Percentiles rank a stretch among this genome's conserved stretches.
These are phyloP conservation scores for Myxozyma nipponensis DNA, from an alignment of 805 yeast species.

Conservation along the genomic window DNA sequence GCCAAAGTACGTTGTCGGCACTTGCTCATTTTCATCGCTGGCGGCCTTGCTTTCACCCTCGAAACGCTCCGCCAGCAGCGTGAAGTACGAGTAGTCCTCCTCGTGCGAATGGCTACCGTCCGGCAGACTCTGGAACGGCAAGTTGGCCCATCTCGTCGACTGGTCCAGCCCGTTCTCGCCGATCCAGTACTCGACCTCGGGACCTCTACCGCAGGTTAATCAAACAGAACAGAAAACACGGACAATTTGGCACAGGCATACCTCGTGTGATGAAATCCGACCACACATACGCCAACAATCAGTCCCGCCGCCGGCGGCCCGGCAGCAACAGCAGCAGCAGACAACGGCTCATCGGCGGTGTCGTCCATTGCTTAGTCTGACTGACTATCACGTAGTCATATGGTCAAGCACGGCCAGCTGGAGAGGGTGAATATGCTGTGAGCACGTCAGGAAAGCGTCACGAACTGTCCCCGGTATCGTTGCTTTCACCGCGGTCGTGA, in stretches of 20 bases:
- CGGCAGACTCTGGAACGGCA: conserved; percentile 93
- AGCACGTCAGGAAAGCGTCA: too few species aligned
- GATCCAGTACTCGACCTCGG: conserved; percentile 90
- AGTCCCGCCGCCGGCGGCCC: conserved; percentile 32
- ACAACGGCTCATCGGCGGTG: not conserved
- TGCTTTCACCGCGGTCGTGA: too few species aligned
- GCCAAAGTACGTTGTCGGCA: conserved; percentile 74
- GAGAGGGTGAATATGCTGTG: too few species aligned
- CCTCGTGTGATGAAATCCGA: conserved; percentile 79
- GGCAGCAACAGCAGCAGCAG: not conserved
- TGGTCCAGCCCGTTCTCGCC: conserved; percentile 44
- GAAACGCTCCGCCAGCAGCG: conserved; percentile 59
- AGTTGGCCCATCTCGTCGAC: conserved; percentile 66
- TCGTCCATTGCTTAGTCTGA: too few species aligned
- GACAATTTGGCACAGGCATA: not conserved
- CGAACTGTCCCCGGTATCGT: too few species aligned
- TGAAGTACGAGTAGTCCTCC: conserved; percentile 89
- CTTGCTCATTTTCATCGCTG: not conserved
- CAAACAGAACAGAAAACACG: too few species aligned
- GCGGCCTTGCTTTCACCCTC: not conserved
- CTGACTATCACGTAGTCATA: too few species aligned
- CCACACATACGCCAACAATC: conserved; percentile 80
- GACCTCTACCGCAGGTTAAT: conserved; percentile 73
- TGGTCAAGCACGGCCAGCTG: too few species aligned
- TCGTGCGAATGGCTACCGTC: conserved; percentile 94